Evolutionary conservation across 169 alveolate species (phyloP), one percentile per base, ranked within the genome.

Genomic region (Pseudocohnilembus persalinus): DNA sequence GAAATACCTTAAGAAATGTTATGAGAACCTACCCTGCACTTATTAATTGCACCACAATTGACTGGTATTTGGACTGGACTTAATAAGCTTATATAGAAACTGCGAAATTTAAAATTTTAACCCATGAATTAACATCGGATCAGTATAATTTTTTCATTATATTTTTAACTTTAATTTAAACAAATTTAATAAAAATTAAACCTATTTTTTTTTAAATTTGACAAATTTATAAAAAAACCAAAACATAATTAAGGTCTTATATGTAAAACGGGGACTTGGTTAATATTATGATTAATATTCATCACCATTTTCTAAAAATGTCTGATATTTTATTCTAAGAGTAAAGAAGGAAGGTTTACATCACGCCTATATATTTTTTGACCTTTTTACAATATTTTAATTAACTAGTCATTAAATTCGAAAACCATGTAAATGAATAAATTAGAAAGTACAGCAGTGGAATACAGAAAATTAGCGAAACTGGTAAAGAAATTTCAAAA

Each of bases 31-130:
- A 89, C 93, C 96, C 97, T 34, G 86, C 96, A 28, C 90, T 95
- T 26, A 91, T 95, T 1, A 95, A 93, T 75, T 95, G 97, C 88
- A 91, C 95, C 80, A 93, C 94, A 0, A 95, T 96, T 33, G 96
- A 96, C 88, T 96, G 98, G 97, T 96, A 92, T 87, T 83, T 84
- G 81, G 90, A 92, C 64, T 96, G 99, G 98, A 97, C 98, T 0
- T 90, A 90, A 74, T 98, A 96, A 31, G 98, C 99, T 0, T 89
- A 96, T 20, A 93, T 88, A 29, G 74, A 90, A 72, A 95, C 93
- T 1, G 98, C 97, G 1, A 83, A 82, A 83, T 31, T 86, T 77
- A 68, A 92, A 90, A 31, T 79, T n/a, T n/a, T n/a, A n/a, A n/a
- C n/a, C n/a, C n/a, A 84, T 27, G 94, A 91, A 79, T 77, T 89